Conservation (phyloP, 345 rosid species). For the Populus euphratica region DNA sequence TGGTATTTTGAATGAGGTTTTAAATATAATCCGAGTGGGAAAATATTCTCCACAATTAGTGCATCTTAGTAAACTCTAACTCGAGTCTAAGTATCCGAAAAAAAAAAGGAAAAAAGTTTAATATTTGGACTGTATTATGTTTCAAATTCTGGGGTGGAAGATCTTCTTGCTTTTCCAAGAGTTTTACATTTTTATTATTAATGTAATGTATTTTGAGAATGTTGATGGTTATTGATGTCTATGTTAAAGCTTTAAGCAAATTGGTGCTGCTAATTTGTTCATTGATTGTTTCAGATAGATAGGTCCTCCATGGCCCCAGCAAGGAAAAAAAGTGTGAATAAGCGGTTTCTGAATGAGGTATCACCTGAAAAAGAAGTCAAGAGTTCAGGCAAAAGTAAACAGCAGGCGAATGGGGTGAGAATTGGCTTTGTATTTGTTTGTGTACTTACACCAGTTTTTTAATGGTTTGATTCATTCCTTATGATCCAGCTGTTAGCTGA, state of each 20-base stretch:
- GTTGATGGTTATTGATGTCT: not conserved
- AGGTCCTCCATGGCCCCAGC: constrained; percentile 60
- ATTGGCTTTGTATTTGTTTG: not conserved
- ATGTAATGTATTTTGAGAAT: not conserved
- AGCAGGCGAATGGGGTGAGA: constrained; percentile 46
- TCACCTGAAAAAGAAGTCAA: constrained; percentile 60
- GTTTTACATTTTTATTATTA: not conserved
- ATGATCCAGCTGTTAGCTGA: not conserved
- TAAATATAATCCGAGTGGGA: not conserved
- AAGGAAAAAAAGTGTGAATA: constrained; percentile 73
- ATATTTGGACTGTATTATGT: not conserved
- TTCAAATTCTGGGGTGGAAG: not conserved
- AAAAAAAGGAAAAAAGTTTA: not conserved
- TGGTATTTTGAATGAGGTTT: not conserved
- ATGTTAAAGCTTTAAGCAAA: not conserved
- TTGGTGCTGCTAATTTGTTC: not conserved
- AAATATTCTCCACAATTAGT: not conserved
- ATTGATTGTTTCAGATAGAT: constrained; percentile 25
- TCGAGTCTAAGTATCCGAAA: not conserved
- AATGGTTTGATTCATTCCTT: constrained; percentile 1
- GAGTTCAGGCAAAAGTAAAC: constrained; percentile 53
- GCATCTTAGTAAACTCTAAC: not conserved
- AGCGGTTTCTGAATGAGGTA: constrained; percentile 60
- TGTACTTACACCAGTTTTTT: not conserved
- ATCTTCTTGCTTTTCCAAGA: not conserved